Evolutionary conservation across 768 basidiomycete genomes (phyloP), one percentile per base, ranked within the genome.

Genomic region (Melanogaster broomeanus): DNA sequence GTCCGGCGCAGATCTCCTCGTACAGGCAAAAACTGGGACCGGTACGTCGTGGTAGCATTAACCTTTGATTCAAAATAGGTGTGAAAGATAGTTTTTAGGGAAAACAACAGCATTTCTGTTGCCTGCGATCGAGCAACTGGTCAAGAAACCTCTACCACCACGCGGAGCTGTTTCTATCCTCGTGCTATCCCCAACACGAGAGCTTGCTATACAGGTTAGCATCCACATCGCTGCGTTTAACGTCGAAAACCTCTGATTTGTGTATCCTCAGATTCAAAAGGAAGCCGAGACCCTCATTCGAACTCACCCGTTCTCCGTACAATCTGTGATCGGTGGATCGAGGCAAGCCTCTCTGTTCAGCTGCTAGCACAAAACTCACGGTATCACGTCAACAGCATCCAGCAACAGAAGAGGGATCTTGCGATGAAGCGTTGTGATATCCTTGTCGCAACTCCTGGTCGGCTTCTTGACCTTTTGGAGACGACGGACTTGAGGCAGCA

Each of bases 21-120:
- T 79, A 0, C 79, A 81, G 48, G 79, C 79, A 28, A 79, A 79
- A 56, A 85, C 82, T 2, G 83, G 83, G 27, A 86, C 85, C 12
- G 85, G 84, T 67, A 72, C 72, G 70, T 44, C 38, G n/a, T 30
- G 22, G 12, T 44, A n/a, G n/a, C 15, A 24, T 12, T 6, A n/a
- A 24, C 11, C 13, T 9, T 33, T 42, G 11, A 2, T n/a, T n/a
- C n/a, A 24, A 18, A 1, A 6, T 22, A 2, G 6, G 24, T 42
- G 10, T 24, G 45, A 42, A 59, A 34, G 13, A 13, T 16, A 8
- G 21, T 44, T 10, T n/a, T 11, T 15, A 58, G 86, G 85, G 42
- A 88, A 88, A 73, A 88, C 87, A 11, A 77, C 85, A 31, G 87
- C 85, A 4, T 90, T 90, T 62, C 80, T 86, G 16, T 69, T 90